phyloP scores from a whole-genome alignment of 495 filamentous ascomycete genomes.

The Penicillium paradoxum region DNA sequence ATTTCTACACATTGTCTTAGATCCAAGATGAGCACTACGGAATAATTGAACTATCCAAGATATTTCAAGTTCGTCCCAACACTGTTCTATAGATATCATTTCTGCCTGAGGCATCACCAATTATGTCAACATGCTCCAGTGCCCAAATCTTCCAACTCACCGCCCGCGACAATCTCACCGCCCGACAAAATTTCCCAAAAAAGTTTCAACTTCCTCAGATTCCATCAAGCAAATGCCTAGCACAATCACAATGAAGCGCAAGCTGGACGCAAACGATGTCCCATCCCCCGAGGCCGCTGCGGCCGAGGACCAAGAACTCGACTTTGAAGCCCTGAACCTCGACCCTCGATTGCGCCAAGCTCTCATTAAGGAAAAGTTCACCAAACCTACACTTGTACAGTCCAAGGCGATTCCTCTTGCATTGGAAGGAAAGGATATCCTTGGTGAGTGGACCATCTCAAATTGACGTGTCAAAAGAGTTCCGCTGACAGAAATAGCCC shows the following conservation, averaged over 20 bases:
- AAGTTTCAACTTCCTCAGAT: slow-evolving; percentile 21
- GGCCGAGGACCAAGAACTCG: slow-evolving; percentile 23
- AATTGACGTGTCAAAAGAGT: not conserved
- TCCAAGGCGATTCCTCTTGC: slow-evolving; percentile 82
- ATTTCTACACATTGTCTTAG: too few relatives aligned
- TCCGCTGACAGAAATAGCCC: slow-evolving; percentile 47
- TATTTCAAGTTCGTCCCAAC: too few relatives aligned
- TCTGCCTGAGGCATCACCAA: not conserved
- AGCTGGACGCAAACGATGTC: slow-evolving; percentile 56
- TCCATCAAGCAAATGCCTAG: slow-evolving; percentile 8
- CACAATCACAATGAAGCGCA: slow-evolving; percentile 54
- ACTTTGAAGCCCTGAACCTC: slow-evolving; percentile 57
- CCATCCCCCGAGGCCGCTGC: slow-evolving; percentile 40
- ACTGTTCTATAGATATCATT: too few relatives aligned
- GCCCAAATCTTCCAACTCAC: slow-evolving; percentile 5
- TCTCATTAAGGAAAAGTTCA: slow-evolving; percentile 76
- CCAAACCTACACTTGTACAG: slow-evolving; percentile 81
- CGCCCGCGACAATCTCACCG: slow-evolving; percentile 36
- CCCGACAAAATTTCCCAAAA: slow-evolving; percentile 42
- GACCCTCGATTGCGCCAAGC: slow-evolving; percentile 84
- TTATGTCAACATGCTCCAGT: not conserved
- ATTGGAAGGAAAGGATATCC: slow-evolving; percentile 83
- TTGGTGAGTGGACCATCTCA: slow-evolving; percentile 46
- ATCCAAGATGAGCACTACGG: too few relatives aligned
- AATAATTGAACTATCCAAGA: too few relatives aligned